Evolutionary conservation across 768 basidiomycete species (phyloP).

Genomic region (Suillus discolor): DNA sequence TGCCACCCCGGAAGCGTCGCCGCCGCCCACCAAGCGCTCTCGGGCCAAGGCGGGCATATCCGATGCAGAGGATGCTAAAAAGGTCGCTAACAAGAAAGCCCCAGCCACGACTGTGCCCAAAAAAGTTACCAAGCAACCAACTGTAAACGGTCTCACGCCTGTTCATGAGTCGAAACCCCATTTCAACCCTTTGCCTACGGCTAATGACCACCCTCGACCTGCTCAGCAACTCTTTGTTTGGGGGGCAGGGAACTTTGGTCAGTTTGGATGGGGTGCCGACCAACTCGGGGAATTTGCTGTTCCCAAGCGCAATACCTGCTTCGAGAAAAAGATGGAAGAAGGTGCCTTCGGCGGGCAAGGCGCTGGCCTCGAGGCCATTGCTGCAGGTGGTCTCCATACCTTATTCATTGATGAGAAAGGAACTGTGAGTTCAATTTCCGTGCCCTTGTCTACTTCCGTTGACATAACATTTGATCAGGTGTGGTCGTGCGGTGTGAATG

Average conservation of each 20-base stretch:
- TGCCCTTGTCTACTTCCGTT: slow-evolving; percentile 11
- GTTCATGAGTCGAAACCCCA: slow-evolving; percentile 50
- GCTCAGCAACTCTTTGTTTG: slow-evolving; percentile 79
- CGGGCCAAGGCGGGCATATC: slow-evolving; percentile 41
- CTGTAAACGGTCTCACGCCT: slow-evolving; percentile 32
- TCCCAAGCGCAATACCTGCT: slow-evolving; percentile 77
- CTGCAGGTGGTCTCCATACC: slow-evolving; percentile 87
- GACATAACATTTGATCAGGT: slow-evolving; percentile 44
- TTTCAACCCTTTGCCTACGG: slow-evolving; percentile 65
- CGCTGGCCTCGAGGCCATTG: slow-evolving; percentile 81
- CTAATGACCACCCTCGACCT: slow-evolving; percentile 60
- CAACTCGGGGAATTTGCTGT: slow-evolving; percentile 69
- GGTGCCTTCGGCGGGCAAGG: slow-evolving; percentile 70
- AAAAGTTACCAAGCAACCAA: slow-evolving; percentile 33
- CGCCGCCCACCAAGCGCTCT: slow-evolving; percentile 51
- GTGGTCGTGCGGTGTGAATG: slow-evolving; percentile 87
- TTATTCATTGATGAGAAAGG: slow-evolving; percentile 89
- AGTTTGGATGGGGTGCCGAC: slow-evolving; percentile 89
- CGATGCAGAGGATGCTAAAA: slow-evolving; percentile 43
- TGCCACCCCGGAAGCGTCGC: slow-evolving; percentile 52
- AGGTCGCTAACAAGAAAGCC: slow-evolving; percentile 25
- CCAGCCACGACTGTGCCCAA: slow-evolving; percentile 20
- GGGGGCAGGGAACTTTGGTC: slow-evolving; percentile 94
- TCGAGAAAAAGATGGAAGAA: slow-evolving; percentile 72
- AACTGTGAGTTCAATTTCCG: slow-evolving; percentile 57